These are phyloP conservation scores for Leucocoprinus birnbaumii DNA, from an alignment of 768 basidiomycete genomes.

Conservation along the genomic window DNA sequence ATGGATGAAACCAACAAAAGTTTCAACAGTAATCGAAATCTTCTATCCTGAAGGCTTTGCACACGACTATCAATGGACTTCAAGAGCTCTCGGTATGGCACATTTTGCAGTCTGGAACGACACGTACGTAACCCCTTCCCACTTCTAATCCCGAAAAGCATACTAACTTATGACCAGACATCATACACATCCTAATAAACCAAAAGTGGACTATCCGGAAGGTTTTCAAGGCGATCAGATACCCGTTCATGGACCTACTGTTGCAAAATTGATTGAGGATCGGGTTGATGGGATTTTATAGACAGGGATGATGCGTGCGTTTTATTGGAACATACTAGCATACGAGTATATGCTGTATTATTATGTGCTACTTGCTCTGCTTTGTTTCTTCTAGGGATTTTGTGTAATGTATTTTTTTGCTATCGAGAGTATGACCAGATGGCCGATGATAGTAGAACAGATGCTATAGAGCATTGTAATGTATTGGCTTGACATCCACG, in stretches of 20 bases:
- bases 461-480: too few species aligned
- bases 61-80: conserved; percentile 85
- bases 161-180: conserved; percentile 16
- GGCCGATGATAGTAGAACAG: too few species aligned
- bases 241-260: conserved; percentile 62
- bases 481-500: too few species aligned
- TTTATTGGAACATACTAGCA: too few species aligned
- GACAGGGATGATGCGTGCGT: too few species aligned
- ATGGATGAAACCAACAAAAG: conserved; percentile 72
- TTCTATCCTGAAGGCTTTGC: conserved; percentile 82
- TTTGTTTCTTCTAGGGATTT: too few species aligned
- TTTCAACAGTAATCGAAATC: conserved; percentile 84
- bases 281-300: conserved; percentile 32
- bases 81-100: conserved; percentile 65
- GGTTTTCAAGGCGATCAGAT: conserved; percentile 83
- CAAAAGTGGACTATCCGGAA: conserved; percentile 66
- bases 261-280: conserved; percentile 73
- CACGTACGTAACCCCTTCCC: conserved; percentile 38
- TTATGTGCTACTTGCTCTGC: not conserved
- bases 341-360: not conserved
- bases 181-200: conserved; percentile 41
- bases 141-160: not conserved
- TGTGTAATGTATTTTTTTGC: too few species aligned
- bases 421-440: too few species aligned
- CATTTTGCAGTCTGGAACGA: conserved; percentile 85